Evolutionary conservation across 164 flowering plant species (phyloP).

Genomic region (Nymphaea thermarum): DNA sequence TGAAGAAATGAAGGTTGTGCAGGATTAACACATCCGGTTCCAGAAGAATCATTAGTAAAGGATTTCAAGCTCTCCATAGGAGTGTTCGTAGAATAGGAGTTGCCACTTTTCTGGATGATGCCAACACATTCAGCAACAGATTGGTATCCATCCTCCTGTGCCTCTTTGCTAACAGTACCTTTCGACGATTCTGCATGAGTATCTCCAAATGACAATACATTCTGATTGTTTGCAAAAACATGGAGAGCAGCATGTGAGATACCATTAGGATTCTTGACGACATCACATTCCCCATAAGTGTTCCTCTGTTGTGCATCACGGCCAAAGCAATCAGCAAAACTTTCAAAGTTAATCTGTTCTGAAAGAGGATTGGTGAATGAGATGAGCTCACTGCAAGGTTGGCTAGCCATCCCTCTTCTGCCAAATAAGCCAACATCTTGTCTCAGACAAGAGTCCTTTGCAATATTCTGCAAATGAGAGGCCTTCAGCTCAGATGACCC

Average conservation of each 20-base stretch:
- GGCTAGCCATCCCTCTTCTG: slow-evolving; percentile 14
- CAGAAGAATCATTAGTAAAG: slow-evolving; percentile 9
- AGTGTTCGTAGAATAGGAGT: slow-evolving; percentile 7
- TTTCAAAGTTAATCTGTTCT: slow-evolving; percentile 8
- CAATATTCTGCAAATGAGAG: slow-evolving; percentile 9
- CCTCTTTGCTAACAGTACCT: slow-evolving; percentile 9
- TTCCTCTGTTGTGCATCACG: slow-evolving; percentile 8
- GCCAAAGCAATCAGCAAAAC: slow-evolving; percentile 3
- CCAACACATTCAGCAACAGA: slow-evolving; percentile 18
- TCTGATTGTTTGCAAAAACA: slow-evolving; percentile 10
- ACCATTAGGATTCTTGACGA: slow-evolving; percentile 12
- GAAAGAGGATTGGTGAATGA: slow-evolving; percentile 9
- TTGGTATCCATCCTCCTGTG: slow-evolving; percentile 14
- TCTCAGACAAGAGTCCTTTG: slow-evolving; percentile 15
- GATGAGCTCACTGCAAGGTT: slow-evolving; percentile 9
- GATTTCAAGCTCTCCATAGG: slow-evolving; percentile 12
- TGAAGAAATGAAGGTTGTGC: slow-evolving; percentile 14
- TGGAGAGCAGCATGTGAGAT: slow-evolving; percentile 11
- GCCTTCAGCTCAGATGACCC: slow-evolving; percentile 20
- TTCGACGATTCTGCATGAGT: slow-evolving; percentile 3
- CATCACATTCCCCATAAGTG: slow-evolving; percentile 11
- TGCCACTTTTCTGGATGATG: slow-evolving; percentile 14
- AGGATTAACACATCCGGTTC: slow-evolving; percentile 8
- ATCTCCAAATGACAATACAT: neutral
- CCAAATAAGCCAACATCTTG: slow-evolving; percentile 19